Evolutionary conservation across 495 filamentous ascomycete species (phyloP), one percentile per base, ranked within the genome.

Genomic region (Venustampulla echinocandica): DNA sequence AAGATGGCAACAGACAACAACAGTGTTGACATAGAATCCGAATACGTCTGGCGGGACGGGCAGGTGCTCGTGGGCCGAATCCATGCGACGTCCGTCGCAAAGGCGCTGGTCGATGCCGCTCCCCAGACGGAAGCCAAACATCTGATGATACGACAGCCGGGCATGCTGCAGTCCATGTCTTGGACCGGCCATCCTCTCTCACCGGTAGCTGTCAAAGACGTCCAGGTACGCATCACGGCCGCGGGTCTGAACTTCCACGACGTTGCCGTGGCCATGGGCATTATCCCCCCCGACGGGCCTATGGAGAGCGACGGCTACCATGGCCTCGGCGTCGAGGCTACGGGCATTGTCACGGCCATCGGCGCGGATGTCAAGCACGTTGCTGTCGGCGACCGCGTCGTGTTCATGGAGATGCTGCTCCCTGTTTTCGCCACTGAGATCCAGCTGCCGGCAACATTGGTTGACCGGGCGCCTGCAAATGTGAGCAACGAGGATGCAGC

Each of bases 141-240:
- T 3, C 32, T 49, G 1, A 18, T 17, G 1, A 43, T 49, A 15
- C 3, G 10, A 2, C 28, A 19, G 5, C 38, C 22, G 1, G 46
- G 46, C 4, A 34, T 42, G 25, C 22, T 42, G 13, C 10, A 42
- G 2, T 17, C 37, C 13, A 1, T 43, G 13, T 5, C 7, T 9
- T 49, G 46, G 46, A 22, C 10, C 13, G 17, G 30, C 7, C 9
- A 40, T n/a, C 19, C 18, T 28, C 13, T 28, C 4, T 22, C 18
- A 2, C 21, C 52, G 10, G 24, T 64, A 14, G 15, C 22, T 10
- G 35, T 43, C 3, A 44, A 61, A 7, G 50, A 67, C 22, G 50
- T 67, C 23, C 62, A 67, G 44, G 32, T 69, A 14, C 55, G 68
- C 32, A 54, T 69, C 4, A 32, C n/a, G 10, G 21, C 37, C n/a